Conservation (phyloP, 148 eudicot genomes). For the Camellia lanceoleosa region DNA sequence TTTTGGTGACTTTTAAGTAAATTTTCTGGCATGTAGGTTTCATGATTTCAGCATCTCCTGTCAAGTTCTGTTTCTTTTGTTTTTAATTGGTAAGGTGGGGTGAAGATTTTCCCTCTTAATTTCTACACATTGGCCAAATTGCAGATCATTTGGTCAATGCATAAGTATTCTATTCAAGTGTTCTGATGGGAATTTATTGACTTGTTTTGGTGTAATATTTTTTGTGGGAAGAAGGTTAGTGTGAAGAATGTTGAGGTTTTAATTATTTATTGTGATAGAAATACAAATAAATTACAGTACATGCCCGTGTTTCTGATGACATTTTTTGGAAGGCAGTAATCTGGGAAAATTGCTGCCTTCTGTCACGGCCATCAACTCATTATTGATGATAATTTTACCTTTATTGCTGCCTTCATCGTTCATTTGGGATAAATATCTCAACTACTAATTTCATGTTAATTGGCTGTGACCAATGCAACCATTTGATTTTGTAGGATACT, state of each 20-base stretch:
- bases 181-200: constrained; percentile 9
- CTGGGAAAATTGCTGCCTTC: background rate
- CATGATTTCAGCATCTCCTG: background rate
- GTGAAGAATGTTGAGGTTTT: background rate
- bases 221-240: background rate
- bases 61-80: background rate
- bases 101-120: background rate
- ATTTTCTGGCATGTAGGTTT: background rate
- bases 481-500: background rate
- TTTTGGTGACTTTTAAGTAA: background rate
- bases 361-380: background rate
- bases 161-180: background rate
- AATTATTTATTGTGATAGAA: background rate
- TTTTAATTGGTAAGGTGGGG: constrained; percentile 11
- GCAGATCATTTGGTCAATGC: background rate
- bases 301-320: background rate
- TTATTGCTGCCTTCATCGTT: background rate
- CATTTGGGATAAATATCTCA: background rate
- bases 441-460: background rate
- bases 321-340: background rate
- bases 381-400: background rate
- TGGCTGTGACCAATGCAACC: background rate
- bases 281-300: background rate
- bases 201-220: background rate
- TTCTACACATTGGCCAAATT: constrained; percentile 7